A percentile compares a stretch with the other conserved stretches of the same genome.
Evolutionary conservation across 2,329 filamentous ascomycete species (phyloP).

Genomic region (Neoscytalidium dimidiatum): DNA sequence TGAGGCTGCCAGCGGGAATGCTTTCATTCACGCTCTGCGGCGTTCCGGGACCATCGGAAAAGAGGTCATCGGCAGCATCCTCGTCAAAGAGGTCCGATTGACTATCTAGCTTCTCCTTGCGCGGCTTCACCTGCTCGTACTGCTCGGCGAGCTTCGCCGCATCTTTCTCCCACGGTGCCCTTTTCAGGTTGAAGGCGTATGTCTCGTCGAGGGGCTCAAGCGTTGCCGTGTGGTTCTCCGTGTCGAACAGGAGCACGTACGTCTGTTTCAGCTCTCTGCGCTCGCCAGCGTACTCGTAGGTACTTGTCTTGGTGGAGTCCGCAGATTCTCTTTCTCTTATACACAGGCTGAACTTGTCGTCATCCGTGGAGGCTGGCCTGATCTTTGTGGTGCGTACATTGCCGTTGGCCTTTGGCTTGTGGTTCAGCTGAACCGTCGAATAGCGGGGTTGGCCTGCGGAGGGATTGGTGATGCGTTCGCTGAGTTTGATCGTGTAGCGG

Average conservation of each 20-base stretch:
- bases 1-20: not conserved
- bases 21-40: conserved; percentile 2
- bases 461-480: conserved; percentile 15
- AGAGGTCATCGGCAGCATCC: conserved; percentile 31
- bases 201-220: conserved; percentile 80
- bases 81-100: conserved; percentile 11
- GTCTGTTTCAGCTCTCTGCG: conserved; percentile 34
- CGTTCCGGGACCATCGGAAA: conserved; percentile 23
- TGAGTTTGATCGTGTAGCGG: conserved; percentile 15
- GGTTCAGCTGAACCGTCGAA: conserved; percentile 34
- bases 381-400: conserved; percentile 32
- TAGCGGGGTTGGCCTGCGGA: not conserved
- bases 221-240: conserved; percentile 72
- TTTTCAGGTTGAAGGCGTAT: conserved; percentile 83
- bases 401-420: conserved; percentile 43
- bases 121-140: conserved; percentile 63
- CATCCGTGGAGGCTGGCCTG: conserved; percentile 26
- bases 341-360: conserved; percentile 31
- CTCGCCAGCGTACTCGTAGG: conserved; percentile 44
- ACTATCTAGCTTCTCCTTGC: conserved; percentile 23
- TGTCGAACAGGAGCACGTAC: conserved; percentile 71
- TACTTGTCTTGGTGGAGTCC: conserved; percentile 30
- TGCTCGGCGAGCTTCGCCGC: conserved; percentile 64
- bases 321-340: conserved; percentile 24
- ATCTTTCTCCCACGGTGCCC: conserved; percentile 66